Evolutionary conservation across 306 rosid genomes (phyloP).

Genomic region (Lathyrus aphaca): DNA sequence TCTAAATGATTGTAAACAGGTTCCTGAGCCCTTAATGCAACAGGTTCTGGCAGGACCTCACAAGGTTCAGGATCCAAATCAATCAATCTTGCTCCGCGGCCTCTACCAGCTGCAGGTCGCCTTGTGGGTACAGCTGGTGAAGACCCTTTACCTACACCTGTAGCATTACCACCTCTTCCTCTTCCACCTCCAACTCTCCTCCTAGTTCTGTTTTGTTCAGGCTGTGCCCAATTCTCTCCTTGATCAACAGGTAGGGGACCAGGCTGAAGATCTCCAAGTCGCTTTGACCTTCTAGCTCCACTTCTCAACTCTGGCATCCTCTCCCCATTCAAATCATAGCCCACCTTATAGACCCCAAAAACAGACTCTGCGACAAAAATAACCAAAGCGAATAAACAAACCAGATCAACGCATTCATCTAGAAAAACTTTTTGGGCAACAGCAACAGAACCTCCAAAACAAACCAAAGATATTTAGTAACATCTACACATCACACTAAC

Average conservation of each 20-base stretch:
- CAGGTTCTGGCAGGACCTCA: conserved; percentile 64
- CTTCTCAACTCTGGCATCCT: conserved; percentile 99
- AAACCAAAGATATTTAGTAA: conserved; percentile 21
- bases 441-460: conserved; percentile 11
- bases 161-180: conserved; percentile 85
- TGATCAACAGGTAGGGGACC: conserved; percentile 68
- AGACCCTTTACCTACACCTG: conserved; percentile 76
- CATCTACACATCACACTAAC: neutral
- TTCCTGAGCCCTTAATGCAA: conserved; percentile 65
- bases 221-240: conserved; percentile 67
- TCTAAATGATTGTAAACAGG: conserved; percentile 60
- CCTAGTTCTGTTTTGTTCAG: conserved; percentile 69
- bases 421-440: neutral
- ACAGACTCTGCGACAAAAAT: conserved; percentile 47
- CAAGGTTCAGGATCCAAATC: conserved; percentile 86
- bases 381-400: conserved; percentile 19
- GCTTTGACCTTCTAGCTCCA: conserved; percentile 94
- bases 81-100: conserved; percentile 83
- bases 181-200: conserved; percentile 87
- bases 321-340: conserved; percentile 97
- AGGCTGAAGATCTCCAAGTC: conserved; percentile 95
- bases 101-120: conserved; percentile 88
- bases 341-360: conserved; percentile 49
- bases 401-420: conserved; percentile 28
- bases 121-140: conserved; percentile 78